Conservation (phyloP, 1,139 yeast species). For the Kodamaea plutei region DNA sequence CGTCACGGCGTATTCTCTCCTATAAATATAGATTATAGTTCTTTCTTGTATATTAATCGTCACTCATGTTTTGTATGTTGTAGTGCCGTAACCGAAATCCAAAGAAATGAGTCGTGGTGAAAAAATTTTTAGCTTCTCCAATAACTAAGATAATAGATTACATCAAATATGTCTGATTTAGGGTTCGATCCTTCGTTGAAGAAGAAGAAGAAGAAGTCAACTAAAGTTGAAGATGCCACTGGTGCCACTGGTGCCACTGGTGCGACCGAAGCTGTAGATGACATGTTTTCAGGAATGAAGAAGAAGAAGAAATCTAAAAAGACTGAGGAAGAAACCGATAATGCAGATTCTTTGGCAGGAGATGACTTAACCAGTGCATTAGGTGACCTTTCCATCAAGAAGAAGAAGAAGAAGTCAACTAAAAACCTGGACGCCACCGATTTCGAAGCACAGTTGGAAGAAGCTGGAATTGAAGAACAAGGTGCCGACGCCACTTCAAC, state of each 20-base stretch:
- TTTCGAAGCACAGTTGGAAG: slow-evolving; percentile 84
- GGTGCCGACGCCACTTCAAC: slow-evolving; percentile 23
- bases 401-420: slow-evolving; percentile 72
- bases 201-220: slow-evolving; percentile 78
- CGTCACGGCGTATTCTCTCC: too few species aligned
- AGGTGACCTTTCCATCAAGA: slow-evolving; percentile 70
- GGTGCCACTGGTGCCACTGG: slow-evolving; percentile 10
- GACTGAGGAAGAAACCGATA: slow-evolving; percentile 29
- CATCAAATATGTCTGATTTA: slow-evolving; percentile 61
- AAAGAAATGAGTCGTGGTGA: not conserved
- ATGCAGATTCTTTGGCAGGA: slow-evolving; percentile 32
- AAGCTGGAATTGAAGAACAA: slow-evolving; percentile 76
- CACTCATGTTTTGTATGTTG: not conserved
- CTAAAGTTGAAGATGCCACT: slow-evolving; percentile 40
- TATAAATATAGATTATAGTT: too few species aligned
- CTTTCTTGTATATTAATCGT: too few species aligned
- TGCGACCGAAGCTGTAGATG: slow-evolving; percentile 34
- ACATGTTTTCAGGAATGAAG: slow-evolving; percentile 52
- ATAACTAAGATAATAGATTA: too few species aligned
- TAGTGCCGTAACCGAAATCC: slow-evolving; percentile 1
- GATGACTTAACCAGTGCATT: slow-evolving; percentile 62
- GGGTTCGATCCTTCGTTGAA: slow-evolving; percentile 77
- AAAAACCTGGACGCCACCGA: slow-evolving; percentile 61
- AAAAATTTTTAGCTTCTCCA: slow-evolving; percentile 1
- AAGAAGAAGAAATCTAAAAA: slow-evolving; percentile 50